A percentile compares a stretch with the other conserved stretches of the same genome.
Conservation (phyloP, 768 basidiomycete species). For the Tylopilus plumbeoviolaceoides region DNA sequence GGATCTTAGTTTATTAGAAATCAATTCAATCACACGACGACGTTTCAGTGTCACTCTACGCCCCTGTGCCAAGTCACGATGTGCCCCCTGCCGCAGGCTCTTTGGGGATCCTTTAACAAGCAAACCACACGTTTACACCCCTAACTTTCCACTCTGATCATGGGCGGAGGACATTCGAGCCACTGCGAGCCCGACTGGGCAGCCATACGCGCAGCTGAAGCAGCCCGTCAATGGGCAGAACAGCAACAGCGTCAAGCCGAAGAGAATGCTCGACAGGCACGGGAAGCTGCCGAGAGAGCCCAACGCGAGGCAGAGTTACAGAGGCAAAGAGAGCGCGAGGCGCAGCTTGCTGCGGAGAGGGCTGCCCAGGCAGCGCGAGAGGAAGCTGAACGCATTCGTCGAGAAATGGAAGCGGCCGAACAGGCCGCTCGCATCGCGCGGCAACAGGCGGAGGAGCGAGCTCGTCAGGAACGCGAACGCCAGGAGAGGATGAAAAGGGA, state of each 20-base stretch:
- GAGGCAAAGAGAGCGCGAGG: constrained; percentile 14
- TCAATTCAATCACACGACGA: too few relatives aligned
- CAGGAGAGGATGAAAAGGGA: constrained; percentile 15
- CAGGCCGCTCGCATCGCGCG: constrained; percentile 21
- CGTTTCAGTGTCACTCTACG: too few relatives aligned
- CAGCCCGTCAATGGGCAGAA: constrained; percentile 20
- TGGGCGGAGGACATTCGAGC: constrained; percentile 27
- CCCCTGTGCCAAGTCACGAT: too few relatives aligned
- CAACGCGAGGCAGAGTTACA: constrained; percentile 20
- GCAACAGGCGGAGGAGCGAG: constrained; percentile 23
- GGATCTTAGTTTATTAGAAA: too few relatives aligned
- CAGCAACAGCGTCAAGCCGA: constrained; percentile 15
- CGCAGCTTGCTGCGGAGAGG: constrained; percentile 17
- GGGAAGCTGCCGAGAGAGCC: constrained; percentile 22
- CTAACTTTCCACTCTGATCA: neutral
- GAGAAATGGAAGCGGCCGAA: constrained; percentile 19
- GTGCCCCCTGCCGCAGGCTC: too few relatives aligned
- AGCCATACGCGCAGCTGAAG: constrained; percentile 20
- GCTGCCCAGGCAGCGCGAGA: constrained; percentile 21
- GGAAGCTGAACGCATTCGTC: constrained; percentile 23
- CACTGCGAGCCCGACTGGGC: constrained; percentile 22
- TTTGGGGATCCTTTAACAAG: too few relatives aligned
- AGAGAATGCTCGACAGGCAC: constrained; percentile 18
- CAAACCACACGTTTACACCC: neutral
- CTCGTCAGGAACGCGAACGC: constrained; percentile 21